Evolutionary conservation across 2,329 filamentous ascomycete genomes (phyloP).

Genomic region (Aspergillus chevalieri): DNA sequence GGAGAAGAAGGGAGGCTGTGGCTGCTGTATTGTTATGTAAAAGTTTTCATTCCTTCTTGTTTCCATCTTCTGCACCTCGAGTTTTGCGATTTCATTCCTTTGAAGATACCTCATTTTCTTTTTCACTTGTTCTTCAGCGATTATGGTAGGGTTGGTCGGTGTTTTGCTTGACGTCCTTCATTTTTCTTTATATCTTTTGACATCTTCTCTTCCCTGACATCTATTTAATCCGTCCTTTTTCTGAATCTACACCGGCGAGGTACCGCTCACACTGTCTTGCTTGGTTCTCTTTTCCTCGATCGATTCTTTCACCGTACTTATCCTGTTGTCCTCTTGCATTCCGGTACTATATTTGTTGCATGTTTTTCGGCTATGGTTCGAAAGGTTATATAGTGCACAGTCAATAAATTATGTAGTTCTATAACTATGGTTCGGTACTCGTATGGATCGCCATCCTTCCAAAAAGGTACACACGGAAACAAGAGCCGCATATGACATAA

Average conservation of each 20-base stretch:
- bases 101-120: background rate
- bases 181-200: background rate
- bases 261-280: background rate
- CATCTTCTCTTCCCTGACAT: background rate
- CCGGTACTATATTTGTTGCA: no score
- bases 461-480: no score
- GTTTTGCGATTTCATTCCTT: background rate
- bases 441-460: no score
- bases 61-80: slow-evolving; percentile 2
- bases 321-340: no score
- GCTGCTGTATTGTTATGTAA: slow-evolving; percentile 73
- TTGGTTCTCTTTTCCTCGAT: no score
- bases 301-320: no score
- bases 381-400: no score
- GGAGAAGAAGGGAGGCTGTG: slow-evolving; percentile 47
- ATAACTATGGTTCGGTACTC: no score
- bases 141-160: background rate
- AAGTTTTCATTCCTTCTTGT: slow-evolving; percentile 5
- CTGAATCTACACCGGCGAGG: background rate
- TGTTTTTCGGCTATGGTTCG: no score
- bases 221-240: background rate
- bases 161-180: background rate
- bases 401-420: no score
- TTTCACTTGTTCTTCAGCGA: slow-evolving; percentile 1
- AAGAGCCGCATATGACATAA: slow-evolving; percentile 5